A percentile compares a stretch with the other conserved stretches of the same genome.
These are phyloP conservation scores for Stagonosporopsis vannaccii DNA, from an alignment of 2,329 filamentous ascomycete species.

Conservation along the genomic window DNA sequence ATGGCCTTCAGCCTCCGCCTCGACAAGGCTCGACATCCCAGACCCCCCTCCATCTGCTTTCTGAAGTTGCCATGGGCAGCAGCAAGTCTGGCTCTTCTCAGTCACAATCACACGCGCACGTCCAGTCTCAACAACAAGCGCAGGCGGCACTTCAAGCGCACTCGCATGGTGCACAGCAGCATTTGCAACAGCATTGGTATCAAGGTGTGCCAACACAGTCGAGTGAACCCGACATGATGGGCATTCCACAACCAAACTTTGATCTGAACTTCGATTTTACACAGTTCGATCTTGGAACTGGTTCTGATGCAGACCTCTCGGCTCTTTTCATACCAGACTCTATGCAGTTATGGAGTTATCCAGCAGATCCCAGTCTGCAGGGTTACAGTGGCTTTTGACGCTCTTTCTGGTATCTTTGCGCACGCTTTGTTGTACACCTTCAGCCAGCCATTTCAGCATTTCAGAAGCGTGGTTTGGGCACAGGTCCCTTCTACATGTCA, in stretches of 20 bases:
- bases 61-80: constrained; percentile 51
- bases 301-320: constrained; percentile 46
- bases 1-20: constrained; percentile 27
- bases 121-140: constrained; percentile 31
- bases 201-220: constrained; percentile 28
- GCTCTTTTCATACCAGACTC: constrained; percentile 48
- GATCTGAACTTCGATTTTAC: constrained; percentile 49
- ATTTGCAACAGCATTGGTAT: constrained; percentile 41
- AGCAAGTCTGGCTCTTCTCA: constrained; percentile 28
- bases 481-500: neutral
- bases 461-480: constrained; percentile 1
- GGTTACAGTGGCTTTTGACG: constrained; percentile 20
- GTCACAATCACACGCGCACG: constrained; percentile 16
- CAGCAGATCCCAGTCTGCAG: constrained; percentile 23
- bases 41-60: constrained; percentile 49
- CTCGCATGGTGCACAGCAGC: constrained; percentile 28
- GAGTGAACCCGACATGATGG: constrained; percentile 31
- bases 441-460: constrained; percentile 4
- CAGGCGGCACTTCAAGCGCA: constrained; percentile 38
- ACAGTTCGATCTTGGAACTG: constrained; percentile 46
- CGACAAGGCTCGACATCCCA: constrained; percentile 42
- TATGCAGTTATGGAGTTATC: constrained; percentile 40
- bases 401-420: neutral
- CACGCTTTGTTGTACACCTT: neutral
- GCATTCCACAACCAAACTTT: constrained; percentile 38